Conservation (phyloP, 2,329 filamentous ascomycete species). For the Myotisia sp. region DNA sequence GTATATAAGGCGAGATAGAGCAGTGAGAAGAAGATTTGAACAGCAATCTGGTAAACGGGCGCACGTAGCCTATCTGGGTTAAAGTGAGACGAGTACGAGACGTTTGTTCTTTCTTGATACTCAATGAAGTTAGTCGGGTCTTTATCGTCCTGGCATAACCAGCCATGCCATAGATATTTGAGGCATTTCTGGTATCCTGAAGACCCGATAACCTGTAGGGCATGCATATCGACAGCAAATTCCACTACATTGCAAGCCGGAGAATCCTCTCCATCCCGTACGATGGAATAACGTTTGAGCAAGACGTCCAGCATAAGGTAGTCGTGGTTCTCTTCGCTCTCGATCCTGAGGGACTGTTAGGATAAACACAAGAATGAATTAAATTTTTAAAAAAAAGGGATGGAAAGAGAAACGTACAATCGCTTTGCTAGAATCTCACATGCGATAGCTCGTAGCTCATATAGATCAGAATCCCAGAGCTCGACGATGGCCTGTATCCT, state of each 20-base stretch:
- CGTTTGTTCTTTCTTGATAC: conserved; percentile 69
- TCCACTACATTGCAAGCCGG: conserved; percentile 78
- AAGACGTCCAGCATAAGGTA: conserved; percentile 71
- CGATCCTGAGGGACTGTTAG: conserved; percentile 46
- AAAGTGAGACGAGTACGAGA: conserved; percentile 64
- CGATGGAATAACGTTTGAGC: conserved; percentile 74
- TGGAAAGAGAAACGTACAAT: conserved; percentile 27
- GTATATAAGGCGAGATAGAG: conserved; percentile 78
- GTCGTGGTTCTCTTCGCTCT: conserved; percentile 61
- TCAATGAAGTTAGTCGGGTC: conserved; percentile 82
- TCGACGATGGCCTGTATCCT: conserved; percentile 62
- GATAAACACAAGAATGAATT: conserved; percentile 23
- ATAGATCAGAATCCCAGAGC: conserved; percentile 83
- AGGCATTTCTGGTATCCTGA: conserved; percentile 96
- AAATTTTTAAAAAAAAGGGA: conserved; percentile 61
- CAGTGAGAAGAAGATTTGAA: conserved; percentile 72
- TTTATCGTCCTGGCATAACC: conserved; percentile 89
- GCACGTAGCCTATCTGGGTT: conserved; percentile 90
- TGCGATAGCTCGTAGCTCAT: conserved; percentile 61
- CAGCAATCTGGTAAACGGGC: conserved; percentile 79
- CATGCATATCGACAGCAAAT: conserved; percentile 83
- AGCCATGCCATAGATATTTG: conserved; percentile 81
- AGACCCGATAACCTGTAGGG: conserved; percentile 72
- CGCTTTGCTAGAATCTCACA: conserved; percentile 87
- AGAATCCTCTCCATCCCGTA: conserved; percentile 57